A percentile compares a stretch with the other conserved stretches of the same genome.
phyloP scores from a whole-genome alignment of 768 basidiomycete genomes.

The Tricholoma furcatifolium region DNA sequence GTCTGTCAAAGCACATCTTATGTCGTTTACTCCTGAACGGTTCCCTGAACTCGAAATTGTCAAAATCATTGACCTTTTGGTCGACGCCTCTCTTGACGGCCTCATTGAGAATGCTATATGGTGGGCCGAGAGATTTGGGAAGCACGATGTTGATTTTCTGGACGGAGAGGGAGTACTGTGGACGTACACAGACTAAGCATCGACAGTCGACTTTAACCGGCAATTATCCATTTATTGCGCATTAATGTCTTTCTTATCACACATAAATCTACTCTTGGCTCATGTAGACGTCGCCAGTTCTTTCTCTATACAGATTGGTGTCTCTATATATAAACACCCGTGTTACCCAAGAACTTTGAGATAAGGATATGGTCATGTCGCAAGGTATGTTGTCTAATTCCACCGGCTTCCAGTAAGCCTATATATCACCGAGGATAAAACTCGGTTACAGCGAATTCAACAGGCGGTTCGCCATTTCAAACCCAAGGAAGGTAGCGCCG shows the following conservation, averaged over 20 bases:
- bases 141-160: conserved; percentile 46
- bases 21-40: conserved; percentile 37
- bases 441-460: conserved; percentile 37
- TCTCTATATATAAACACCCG: too few relatives aligned
- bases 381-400: neutral
- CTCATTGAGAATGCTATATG: conserved; percentile 48
- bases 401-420: neutral
- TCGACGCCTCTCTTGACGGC: conserved; percentile 42
- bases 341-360: too few relatives aligned
- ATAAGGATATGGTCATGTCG: neutral
- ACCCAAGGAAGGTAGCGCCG: conserved; percentile 94
- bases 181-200: conserved; percentile 35
- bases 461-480: conserved; percentile 85
- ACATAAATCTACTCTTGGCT: too few relatives aligned
- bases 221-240: too few relatives aligned
- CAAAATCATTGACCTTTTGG: conserved; percentile 46
- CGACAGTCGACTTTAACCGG: neutral
- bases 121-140: conserved; percentile 54
- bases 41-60: conserved; percentile 47
- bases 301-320: too few relatives aligned
- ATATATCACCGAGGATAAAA: neutral
- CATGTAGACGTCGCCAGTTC: too few relatives aligned
- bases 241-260: neutral
- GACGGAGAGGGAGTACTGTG: conserved; percentile 57
- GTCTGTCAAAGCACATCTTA: conserved; percentile 36